Evolutionary conservation across 2,329 filamentous ascomycete species (phyloP).

Genomic region (Penicillium thymicola): DNA sequence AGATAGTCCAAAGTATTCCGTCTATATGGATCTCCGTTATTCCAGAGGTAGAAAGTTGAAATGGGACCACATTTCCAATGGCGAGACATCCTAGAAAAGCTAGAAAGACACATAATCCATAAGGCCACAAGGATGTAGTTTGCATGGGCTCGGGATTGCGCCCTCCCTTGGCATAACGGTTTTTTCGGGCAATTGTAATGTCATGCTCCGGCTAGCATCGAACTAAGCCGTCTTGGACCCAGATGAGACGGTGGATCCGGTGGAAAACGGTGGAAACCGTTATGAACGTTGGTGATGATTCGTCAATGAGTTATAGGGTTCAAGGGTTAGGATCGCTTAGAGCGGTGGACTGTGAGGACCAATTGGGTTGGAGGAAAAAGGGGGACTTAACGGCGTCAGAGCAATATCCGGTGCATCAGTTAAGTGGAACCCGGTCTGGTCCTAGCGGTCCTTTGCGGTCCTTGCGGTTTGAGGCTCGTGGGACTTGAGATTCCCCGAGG

Average conservation of each 20-base stretch:
- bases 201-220: conserved; percentile 23
- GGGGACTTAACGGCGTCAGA: conserved; percentile 11
- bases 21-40: not conserved
- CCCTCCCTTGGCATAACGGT: conserved; percentile 33
- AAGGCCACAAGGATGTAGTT: conserved; percentile 25
- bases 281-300: conserved; percentile 10
- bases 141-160: conserved; percentile 24
- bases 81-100: not conserved
- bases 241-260: conserved; percentile 13
- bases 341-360: conserved; percentile 4
- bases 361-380: conserved; percentile 1
- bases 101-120: conserved; percentile 2
- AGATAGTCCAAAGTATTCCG: too few relatives aligned
- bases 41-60: not conserved
- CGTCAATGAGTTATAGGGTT: conserved; percentile 17
- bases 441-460: not conserved
- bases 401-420: conserved; percentile 28
- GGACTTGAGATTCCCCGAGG: not conserved
- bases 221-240: conserved; percentile 19
- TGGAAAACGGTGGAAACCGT: not conserved
- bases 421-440: conserved; percentile 20
- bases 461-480: not conserved
- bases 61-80: not conserved
- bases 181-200: conserved; percentile 23
- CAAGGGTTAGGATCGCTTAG: conserved; percentile 24